Evolutionary conservation across 306 rosid species (phyloP).

Genomic region (Vigna trinervia): DNA sequence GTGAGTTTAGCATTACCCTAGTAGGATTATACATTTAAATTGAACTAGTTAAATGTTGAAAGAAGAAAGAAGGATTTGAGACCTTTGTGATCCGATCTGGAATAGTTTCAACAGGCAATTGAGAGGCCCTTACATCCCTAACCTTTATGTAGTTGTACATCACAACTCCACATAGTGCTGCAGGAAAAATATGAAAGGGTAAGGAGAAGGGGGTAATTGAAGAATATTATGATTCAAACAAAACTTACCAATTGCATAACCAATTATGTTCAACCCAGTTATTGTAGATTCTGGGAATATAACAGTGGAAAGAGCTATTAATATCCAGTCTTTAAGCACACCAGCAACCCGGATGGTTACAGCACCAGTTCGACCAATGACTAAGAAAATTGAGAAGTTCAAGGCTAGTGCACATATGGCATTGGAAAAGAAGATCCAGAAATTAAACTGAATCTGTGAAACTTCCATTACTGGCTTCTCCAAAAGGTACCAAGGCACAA

Average conservation of each 20-base stretch:
- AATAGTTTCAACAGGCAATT: conserved; percentile 60
- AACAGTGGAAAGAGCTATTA: conserved; percentile 86
- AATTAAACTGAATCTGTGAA: conserved; percentile 75
- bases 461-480: conserved; percentile 79
- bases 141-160: conserved; percentile 90
- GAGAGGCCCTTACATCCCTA: conserved; percentile 86
- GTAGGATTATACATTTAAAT: background rate
- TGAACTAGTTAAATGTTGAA: conserved; percentile 9
- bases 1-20: background rate
- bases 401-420: conserved; percentile 88
- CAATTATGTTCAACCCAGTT: conserved; percentile 81
- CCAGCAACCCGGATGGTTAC: conserved; percentile 91
- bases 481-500: conserved; percentile 79
- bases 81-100: conserved; percentile 75
- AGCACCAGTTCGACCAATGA: conserved; percentile 93
- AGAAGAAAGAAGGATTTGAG: conserved; percentile 13
- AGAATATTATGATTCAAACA: conserved; percentile 26
- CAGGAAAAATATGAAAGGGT: conserved; percentile 36
- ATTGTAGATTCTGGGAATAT: conserved; percentile 84
- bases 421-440: conserved; percentile 87
- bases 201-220: background rate
- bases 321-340: conserved; percentile 89
- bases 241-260: conserved; percentile 80
- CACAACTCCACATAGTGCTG: conserved; percentile 85
- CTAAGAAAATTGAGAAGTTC: conserved; percentile 90